A percentile compares a stretch with the other conserved stretches of the same genome.
phyloP scores from a whole-genome alignment of 306 rosid genomes.

The Phaseolus lunatus region DNA sequence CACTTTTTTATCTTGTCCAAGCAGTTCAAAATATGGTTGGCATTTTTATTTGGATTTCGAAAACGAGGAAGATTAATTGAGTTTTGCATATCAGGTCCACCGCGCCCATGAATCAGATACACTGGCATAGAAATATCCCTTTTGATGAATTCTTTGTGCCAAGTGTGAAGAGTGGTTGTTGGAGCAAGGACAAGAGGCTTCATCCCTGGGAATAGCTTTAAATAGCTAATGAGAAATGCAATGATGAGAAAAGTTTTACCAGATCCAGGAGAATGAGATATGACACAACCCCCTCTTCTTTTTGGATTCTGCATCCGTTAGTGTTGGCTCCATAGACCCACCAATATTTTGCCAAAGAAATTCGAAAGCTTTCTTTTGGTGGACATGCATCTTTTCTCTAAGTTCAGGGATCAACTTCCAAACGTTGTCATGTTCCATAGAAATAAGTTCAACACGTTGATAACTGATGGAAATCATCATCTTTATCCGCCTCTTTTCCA shows the following conservation, averaged over 20 bases:
- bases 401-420: neutral
- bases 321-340: constrained; percentile 70
- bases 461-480: neutral
- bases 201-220: constrained; percentile 79
- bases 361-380: neutral
- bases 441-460: neutral
- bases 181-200: constrained; percentile 88
- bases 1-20: constrained; percentile 77
- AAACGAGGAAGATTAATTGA: constrained; percentile 55
- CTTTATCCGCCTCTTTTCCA: neutral
- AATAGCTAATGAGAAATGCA: constrained; percentile 81
- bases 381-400: neutral
- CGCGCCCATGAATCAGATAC: constrained; percentile 73
- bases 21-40: constrained; percentile 80
- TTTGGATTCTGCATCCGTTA: constrained; percentile 57
- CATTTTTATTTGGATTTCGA: constrained; percentile 66
- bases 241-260: constrained; percentile 87
- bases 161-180: constrained; percentile 84
- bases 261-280: constrained; percentile 55
- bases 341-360: constrained; percentile 61
- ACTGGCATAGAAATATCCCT: constrained; percentile 86
- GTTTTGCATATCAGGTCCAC: constrained; percentile 51
- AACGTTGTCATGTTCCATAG: neutral
- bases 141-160: constrained; percentile 87
- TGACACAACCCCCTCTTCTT: constrained; percentile 62